Evolutionary conservation across 768 basidiomycete genomes (phyloP), one percentile per base, ranked within the genome.

Genomic region (Paxillus rubicundulus): DNA sequence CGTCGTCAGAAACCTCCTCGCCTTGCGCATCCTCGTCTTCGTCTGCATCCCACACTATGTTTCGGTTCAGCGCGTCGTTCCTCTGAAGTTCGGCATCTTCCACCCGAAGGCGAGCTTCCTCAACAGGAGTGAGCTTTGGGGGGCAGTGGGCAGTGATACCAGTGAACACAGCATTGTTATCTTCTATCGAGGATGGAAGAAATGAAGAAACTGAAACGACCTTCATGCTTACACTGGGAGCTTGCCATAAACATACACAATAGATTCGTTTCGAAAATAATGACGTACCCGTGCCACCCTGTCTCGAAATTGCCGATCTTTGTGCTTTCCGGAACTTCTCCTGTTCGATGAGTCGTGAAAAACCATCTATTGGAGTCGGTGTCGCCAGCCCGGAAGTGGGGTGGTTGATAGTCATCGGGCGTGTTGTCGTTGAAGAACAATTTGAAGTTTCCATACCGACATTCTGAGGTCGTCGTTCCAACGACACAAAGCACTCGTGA

Each of bases 381-480:
- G 61, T 93, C 89, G 1, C 84, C 89, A 5, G 86, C 70, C 51
- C 80, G 78, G 62, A 93, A 93, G 65, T 85, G 74, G 0, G 87
- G 88, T 5, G 92, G 92, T 64, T 95, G 88, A 61, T 95, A 95
- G 46, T 92, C 85, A 9, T 76, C 72, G 0, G 92, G 92, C 12
- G 90, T 85, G 18, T 82, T 76, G 43, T 89, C 84, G 13, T 86
- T 87, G 66, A 92, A 94, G 64, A 87, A 91, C 10, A 91, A 70
- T 65, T 95, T 94, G 74, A 94, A 90, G 18, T 86, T 89, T n/a
- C 91, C 89, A 61, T 78, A 94, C 32, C 92, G 86, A 43, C 84
- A 85, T 60, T 83, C 90, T 89, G 61, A 16, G 17, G 36, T 32
- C 38, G 36, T 45, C 20, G 54, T 16, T 41, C 12, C n/a, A 24